A percentile compares a stretch with the other conserved stretches of the same genome.
These are phyloP conservation scores for Apiospora hydei DNA, from an alignment of 2,329 filamentous ascomycete species.

Conservation along the genomic window DNA sequence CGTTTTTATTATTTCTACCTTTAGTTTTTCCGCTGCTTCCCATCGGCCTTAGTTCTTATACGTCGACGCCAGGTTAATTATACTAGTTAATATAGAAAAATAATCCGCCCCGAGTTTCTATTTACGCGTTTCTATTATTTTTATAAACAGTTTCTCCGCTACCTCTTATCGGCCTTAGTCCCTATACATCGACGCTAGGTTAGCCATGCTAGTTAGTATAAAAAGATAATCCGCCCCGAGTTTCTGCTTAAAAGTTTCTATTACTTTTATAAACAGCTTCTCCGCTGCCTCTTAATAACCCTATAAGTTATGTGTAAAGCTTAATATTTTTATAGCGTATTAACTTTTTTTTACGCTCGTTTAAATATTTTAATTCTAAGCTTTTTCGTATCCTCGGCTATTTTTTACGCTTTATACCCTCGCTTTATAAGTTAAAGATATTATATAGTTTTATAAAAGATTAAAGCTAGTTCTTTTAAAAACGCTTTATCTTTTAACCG, in stretches of 20 bases:
- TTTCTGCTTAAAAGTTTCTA: background rate
- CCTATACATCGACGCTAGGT: background rate
- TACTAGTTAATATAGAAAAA: slow-evolving; percentile 24
- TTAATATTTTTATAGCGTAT: no score
- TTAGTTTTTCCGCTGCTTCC: background rate
- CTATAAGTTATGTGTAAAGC: background rate
- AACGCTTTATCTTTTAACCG: slow-evolving; percentile 24
- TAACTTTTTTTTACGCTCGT: no score
- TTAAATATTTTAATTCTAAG: no score
- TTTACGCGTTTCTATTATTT: slow-evolving; percentile 26
- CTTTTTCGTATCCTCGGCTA: background rate
- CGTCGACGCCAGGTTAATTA: no score
- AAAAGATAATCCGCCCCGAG: background rate
- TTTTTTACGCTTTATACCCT: background rate
- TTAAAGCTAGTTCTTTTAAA: slow-evolving; percentile 24
- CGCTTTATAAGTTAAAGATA: background rate
- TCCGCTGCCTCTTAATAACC: background rate
- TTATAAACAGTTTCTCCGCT: slow-evolving; percentile 2
- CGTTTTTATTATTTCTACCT: background rate
- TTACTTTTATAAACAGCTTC: background rate
- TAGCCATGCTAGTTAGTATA: background rate
- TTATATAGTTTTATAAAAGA: slow-evolving; percentile 24
- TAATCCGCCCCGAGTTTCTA: slow-evolving; percentile 19
- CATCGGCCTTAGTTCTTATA: background rate
- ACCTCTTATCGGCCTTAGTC: background rate